Evolutionary conservation across 78 protist species (phyloP).

Genomic region (Creolimax fragrantissima): DNA sequence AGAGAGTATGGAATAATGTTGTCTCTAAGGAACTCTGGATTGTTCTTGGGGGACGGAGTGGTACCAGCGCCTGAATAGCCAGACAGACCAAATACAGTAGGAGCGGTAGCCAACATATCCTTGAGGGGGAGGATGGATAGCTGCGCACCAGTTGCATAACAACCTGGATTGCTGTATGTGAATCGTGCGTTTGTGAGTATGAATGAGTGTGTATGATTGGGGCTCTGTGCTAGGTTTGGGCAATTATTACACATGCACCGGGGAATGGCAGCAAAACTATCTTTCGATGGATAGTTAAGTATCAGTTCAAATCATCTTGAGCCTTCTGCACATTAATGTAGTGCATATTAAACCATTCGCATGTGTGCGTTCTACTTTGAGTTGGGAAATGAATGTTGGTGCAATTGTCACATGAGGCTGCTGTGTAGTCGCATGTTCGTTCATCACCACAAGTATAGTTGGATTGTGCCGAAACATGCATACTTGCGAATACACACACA

Average conservation of each 20-base stretch:
- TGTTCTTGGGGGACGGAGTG: constrained; percentile 53
- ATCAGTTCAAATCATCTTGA: too few species aligned
- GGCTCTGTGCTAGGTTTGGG: not conserved
- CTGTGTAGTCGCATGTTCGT: too few species aligned
- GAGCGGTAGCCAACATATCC: constrained; percentile 30
- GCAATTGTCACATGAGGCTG: too few species aligned
- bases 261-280: not conserved
- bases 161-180: constrained; percentile 51
- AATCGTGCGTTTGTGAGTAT: not conserved
- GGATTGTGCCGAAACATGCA: too few species aligned
- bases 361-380: too few species aligned
- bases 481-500: not conserved
- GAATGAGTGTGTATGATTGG: not conserved
- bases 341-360: too few species aligned
- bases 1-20: constrained; percentile 57
- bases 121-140: constrained; percentile 23
- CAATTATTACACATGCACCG: too few species aligned
- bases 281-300: not conserved
- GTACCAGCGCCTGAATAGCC: constrained; percentile 66
- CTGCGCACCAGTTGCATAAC: constrained; percentile 59
- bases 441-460: too few species aligned
- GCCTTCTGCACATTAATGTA: too few species aligned
- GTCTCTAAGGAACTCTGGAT: constrained; percentile 37
- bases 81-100: constrained; percentile 56
- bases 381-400: too few species aligned